A percentile compares a stretch with the other conserved stretches of the same genome.
Conservation (phyloP, 306 rosid species). For the Bauhinia variegata region DNA sequence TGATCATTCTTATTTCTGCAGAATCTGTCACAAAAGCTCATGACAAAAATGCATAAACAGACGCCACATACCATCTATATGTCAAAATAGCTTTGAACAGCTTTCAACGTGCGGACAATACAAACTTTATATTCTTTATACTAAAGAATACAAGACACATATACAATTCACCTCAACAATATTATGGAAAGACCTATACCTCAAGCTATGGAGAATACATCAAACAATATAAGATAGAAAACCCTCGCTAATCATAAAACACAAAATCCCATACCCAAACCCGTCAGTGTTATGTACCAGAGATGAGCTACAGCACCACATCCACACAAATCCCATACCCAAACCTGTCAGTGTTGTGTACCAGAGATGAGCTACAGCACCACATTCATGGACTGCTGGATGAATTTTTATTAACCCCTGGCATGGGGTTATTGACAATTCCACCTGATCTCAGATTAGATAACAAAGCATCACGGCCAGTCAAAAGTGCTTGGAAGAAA, state of each 20-base stretch:
- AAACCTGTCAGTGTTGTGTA: slow-evolving; percentile 21
- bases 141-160: slow-evolving; percentile 40
- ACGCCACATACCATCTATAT: no score
- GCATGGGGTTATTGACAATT: slow-evolving; percentile 32
- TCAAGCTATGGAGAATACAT: slow-evolving; percentile 35
- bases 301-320: no score
- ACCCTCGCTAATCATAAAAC: slow-evolving; percentile 35
- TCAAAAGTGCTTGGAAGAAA: slow-evolving; percentile 61
- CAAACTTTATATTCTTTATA: slow-evolving; percentile 34
- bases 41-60: no score
- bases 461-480: slow-evolving; percentile 74
- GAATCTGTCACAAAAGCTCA: no score
- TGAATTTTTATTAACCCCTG: slow-evolving; percentile 32
- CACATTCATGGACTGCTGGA: slow-evolving; percentile 37
- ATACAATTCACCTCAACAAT: slow-evolving; percentile 34
- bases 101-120: background rate
- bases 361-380: no score
- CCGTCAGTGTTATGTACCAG: slow-evolving; percentile 7
- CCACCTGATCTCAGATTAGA: slow-evolving; percentile 57
- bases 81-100: no score
- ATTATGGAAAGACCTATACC: slow-evolving; percentile 30
- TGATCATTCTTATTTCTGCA: no score
- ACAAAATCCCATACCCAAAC: slow-evolving; percentile 29
- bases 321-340: slow-evolving; percentile 30
- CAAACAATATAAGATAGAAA: slow-evolving; percentile 31